Evolutionary conservation across 1,284 basidiomycete genomes (phyloP), one percentile per base, ranked within the genome.

Genomic region (Mycocalia duriaeana): DNA sequence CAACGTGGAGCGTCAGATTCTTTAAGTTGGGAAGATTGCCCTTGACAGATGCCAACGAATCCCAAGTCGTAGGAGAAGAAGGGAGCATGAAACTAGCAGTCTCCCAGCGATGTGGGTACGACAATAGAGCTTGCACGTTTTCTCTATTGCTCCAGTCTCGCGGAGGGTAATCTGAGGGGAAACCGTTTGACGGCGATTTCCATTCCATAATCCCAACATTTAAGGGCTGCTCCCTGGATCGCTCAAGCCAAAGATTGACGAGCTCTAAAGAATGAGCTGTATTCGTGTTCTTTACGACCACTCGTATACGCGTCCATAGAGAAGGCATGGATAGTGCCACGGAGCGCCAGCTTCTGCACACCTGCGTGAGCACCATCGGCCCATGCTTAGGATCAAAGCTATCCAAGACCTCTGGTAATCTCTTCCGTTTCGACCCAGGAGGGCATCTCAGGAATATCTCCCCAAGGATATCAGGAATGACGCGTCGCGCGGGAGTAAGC

Each of bases 301-400:
- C 24, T 35, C 48, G 45, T 14, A 55, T 44, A 5, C 38, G 40
- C 9, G 52, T 51, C 53, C 53, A 55, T 20, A 55, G 28, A 19
- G 49, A 40, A 14, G 53, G 53, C 19, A 48, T 53, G 14, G 49
- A 38, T n/a, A 55, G 41, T 28, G 53, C 53, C 26, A 53, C 47
- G n/a, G 36, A 23, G 4, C 53, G 46, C 53, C 53, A 55, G 8
- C 45, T 45, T 13, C 49, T 46, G 24, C 53, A 55, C 9, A 55
- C 46, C 25, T 51, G 52, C 9, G 52, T 50, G 16, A 55, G 50
- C 13, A 53, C 20, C 41, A 55, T 23, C 3, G 53, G 53, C 18
- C 52, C 52, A n/a, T 36, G 44, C n/a, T 35, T 45, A 3, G 52
- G 45, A 36, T 53, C 50, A 46, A 53, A 53, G 18, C 45, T 51